Evolutionary conservation across 768 basidiomycete genomes (phyloP).

Genomic region (Inosperma sp.): DNA sequence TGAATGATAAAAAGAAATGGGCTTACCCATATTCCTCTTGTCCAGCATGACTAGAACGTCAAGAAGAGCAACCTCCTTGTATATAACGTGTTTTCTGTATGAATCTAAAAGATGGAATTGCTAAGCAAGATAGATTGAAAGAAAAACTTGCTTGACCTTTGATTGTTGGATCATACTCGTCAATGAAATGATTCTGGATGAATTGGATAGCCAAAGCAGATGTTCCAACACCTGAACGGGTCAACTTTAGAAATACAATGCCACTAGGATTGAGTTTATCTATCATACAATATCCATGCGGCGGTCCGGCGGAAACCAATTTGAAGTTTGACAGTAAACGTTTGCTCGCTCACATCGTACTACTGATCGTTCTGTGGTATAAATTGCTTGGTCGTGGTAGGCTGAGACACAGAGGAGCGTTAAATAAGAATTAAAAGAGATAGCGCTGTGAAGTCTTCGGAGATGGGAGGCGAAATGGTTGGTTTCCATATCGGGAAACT

Average conservation of each 20-base stretch:
- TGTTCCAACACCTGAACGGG: constrained; percentile 48
- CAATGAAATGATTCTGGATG: constrained; percentile 92
- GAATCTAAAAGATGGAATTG: constrained; percentile 54
- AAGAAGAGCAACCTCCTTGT: constrained; percentile 96
- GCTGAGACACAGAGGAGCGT: too few relatives aligned
- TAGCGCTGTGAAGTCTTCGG: too few relatives aligned
- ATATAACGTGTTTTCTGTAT: constrained; percentile 95
- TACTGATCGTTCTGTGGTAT: too few relatives aligned
- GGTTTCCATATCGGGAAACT: too few relatives aligned
- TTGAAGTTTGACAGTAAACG: too few relatives aligned
- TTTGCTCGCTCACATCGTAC: too few relatives aligned
- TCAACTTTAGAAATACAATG: neutral
- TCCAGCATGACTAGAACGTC: constrained; percentile 97
- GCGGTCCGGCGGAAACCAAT: too few relatives aligned
- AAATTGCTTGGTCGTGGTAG: too few relatives aligned
- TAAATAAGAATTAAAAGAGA: too few relatives aligned
- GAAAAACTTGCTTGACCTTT: constrained; percentile 53
- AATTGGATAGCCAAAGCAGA: constrained; percentile 97
- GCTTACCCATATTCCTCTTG: constrained; percentile 97
- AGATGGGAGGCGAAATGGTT: too few relatives aligned
- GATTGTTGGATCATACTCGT: constrained; percentile 93
- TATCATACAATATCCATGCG: too few relatives aligned
- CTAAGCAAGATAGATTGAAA: neutral
- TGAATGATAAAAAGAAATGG: constrained; percentile 2
- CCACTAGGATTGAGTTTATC: constrained; percentile 4